A percentile compares a stretch with the other conserved stretches of the same genome.
Evolutionary conservation across 768 basidiomycete genomes (phyloP).

Genomic region (Phaeotremella fagi): DNA sequence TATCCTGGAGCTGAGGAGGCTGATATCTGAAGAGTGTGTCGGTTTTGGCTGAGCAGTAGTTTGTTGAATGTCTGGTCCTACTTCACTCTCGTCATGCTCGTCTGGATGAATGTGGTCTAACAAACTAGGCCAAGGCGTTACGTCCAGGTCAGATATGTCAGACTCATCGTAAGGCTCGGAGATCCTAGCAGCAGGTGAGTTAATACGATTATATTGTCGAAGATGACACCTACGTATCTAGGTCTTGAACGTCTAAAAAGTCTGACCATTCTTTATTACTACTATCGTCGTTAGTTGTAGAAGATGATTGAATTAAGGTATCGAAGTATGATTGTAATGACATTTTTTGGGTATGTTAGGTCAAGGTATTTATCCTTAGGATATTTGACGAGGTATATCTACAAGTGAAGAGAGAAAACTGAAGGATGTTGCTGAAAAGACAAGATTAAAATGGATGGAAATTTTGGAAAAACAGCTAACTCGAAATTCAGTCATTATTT

Average conservation of each 20-base stretch:
- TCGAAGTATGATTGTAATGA: neutral
- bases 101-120: conserved; percentile 3
- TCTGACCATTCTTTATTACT: neutral
- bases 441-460: no score
- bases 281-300: neutral
- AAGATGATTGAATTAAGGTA: neutral
- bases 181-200: no score
- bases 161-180: neutral
- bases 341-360: neutral
- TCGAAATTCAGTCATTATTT: no score
- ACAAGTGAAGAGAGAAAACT: no score
- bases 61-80: no score
- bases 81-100: neutral
- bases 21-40: no score
- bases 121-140: conserved; percentile 1
- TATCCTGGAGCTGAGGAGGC: no score
- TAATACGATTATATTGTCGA: neutral
- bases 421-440: no score
- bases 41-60: no score
- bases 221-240: neutral
- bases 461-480: no score
- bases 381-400: no score
- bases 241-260: neutral
- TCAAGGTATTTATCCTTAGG: no score
- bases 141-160: neutral